phyloP scores from a whole-genome alignment of 2,329 filamentous ascomycete species.

The Aspergillus versicolor region DNA sequence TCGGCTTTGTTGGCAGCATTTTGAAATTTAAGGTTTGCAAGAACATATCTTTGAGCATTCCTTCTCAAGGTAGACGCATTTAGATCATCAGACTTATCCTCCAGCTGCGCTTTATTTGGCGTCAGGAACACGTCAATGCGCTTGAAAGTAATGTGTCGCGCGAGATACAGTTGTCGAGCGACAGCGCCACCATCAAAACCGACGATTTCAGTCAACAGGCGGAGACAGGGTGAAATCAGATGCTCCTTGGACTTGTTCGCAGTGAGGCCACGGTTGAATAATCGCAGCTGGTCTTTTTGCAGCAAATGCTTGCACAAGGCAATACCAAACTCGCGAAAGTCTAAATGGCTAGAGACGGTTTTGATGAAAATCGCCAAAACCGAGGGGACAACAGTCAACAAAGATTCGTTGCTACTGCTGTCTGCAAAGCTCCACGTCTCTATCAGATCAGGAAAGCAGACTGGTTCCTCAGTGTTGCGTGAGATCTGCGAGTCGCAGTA shows the following conservation, averaged over 20 bases:
- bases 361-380: constrained; percentile 79
- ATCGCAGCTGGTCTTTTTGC: constrained; percentile 75
- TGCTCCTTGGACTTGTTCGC: constrained; percentile 81
- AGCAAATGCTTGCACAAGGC: constrained; percentile 79
- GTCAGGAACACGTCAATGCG: constrained; percentile 78
- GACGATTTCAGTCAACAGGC: constrained; percentile 81
- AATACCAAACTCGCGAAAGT: constrained; percentile 72
- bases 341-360: constrained; percentile 69
- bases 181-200: constrained; percentile 81
- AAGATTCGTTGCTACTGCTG: constrained; percentile 73
- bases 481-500: constrained; percentile 56
- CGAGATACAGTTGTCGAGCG: constrained; percentile 74
- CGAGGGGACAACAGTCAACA: constrained; percentile 78
- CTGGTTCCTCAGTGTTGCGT: constrained; percentile 52
- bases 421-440: constrained; percentile 85
- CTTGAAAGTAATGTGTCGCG: constrained; percentile 75
- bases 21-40: constrained; percentile 76
- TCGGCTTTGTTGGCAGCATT: constrained; percentile 76
- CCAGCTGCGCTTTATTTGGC: constrained; percentile 55
- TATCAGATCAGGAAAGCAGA: constrained; percentile 75
- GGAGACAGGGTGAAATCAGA: constrained; percentile 82
- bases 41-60: constrained; percentile 76
- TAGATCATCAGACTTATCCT: constrained; percentile 61
- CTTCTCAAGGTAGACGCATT: constrained; percentile 77
- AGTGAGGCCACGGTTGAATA: constrained; percentile 75